These are phyloP conservation scores for Tylopilus sp. DNA, from an alignment of 768 basidiomycete genomes.

Conservation along the genomic window DNA sequence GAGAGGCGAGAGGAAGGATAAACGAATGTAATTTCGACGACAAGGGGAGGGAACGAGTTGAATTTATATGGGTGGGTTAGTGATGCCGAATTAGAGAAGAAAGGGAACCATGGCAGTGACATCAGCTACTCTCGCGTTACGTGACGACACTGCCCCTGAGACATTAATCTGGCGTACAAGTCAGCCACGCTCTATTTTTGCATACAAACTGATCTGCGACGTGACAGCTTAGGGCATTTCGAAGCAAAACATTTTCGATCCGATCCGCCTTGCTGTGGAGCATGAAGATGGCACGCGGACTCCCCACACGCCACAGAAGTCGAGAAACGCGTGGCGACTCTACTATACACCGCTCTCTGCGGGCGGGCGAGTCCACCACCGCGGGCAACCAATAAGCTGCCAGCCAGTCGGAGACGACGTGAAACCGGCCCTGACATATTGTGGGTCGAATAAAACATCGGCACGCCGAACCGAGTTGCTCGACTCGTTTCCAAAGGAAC, in stretches of 20 bases:
- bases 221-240: not conserved
- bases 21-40: conserved; percentile 7
- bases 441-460: not conserved
- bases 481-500: conserved; percentile 24
- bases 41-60: conserved; percentile 8
- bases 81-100: conserved; percentile 26
- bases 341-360: not conserved
- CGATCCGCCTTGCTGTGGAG: conserved; percentile 10
- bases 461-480: conserved; percentile 1
- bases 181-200: conserved; percentile 9
- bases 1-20: not conserved
- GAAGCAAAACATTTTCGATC: conserved; percentile 15
- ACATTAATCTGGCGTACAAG: conserved; percentile 11
- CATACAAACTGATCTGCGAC: conserved; percentile 5
- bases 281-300: not conserved
- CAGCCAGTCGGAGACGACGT: too few species aligned
- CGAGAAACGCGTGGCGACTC: not conserved
- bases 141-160: conserved; percentile 27
- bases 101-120: conserved; percentile 31
- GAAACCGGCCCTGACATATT: not conserved
- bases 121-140: conserved; percentile 28
- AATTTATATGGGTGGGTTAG: conserved; percentile 30
- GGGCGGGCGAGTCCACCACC: not conserved
- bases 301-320: conserved; percentile 23
- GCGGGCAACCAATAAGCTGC: too few species aligned